These are phyloP conservation scores for Diaporthe longicolla DNA, from an alignment of 2,329 filamentous ascomycete genomes.

Conservation along the genomic window DNA sequence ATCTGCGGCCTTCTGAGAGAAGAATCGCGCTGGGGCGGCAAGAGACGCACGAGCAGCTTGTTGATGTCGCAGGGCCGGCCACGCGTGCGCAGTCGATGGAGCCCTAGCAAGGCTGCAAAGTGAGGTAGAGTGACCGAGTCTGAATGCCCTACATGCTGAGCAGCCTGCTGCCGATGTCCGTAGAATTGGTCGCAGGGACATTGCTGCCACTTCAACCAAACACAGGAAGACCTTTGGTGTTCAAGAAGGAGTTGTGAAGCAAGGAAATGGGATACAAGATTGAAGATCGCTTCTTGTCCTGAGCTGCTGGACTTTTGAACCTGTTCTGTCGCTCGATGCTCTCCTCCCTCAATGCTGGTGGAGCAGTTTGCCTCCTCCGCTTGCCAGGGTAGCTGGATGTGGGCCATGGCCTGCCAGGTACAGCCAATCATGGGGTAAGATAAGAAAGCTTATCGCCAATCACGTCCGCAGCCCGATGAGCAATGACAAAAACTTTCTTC, in stretches of 20 bases:
- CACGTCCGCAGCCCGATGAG: conserved; percentile 13
- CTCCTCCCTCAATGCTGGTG: background rate
- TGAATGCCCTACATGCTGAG: conserved; percentile 48
- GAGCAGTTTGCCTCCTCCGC: conserved; percentile 20
- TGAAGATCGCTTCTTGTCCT: background rate
- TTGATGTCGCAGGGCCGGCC: conserved; percentile 18
- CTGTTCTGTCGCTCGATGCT: background rate
- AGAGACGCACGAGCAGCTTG: background rate
- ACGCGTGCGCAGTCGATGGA: background rate
- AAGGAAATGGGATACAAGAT: background rate
- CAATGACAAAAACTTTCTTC: conserved; percentile 36
- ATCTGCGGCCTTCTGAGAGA: conserved; percentile 36
- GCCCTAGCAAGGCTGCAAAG: conserved; percentile 5
- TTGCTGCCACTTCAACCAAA: conserved; percentile 16
- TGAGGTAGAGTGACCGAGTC: conserved; percentile 48
- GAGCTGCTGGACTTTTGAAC: background rate
- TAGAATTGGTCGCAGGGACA: conserved; percentile 46
- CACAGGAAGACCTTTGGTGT: background rate
- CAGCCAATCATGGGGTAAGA: conserved; percentile 8
- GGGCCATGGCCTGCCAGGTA: background rate
- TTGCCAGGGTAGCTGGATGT: background rate
- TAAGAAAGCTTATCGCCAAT: conserved; percentile 11
- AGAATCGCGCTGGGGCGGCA: conserved; percentile 21
- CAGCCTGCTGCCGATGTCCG: conserved; percentile 49
- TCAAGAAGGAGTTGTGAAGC: background rate